phyloP scores from a whole-genome alignment of 768 basidiomycete genomes.

The Fomitopsis pulvina region DNA sequence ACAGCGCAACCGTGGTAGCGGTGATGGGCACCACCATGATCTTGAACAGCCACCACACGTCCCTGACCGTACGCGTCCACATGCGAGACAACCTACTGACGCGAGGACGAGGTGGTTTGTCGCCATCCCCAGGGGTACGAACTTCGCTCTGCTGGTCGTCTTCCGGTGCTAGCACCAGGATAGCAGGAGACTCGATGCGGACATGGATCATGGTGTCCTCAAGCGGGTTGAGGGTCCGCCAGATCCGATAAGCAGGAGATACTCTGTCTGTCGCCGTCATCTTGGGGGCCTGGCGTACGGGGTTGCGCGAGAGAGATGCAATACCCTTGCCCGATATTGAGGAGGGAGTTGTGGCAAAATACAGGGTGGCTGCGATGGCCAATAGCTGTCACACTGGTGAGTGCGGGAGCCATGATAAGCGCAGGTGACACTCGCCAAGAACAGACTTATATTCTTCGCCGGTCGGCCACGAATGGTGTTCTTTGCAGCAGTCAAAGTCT shows the following conservation, averaged over 20 bases:
- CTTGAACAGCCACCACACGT: slow-evolving; percentile 69
- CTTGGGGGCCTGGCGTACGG: slow-evolving; percentile 19
- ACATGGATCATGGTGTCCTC: slow-evolving; percentile 64
- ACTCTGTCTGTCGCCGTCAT: slow-evolving; percentile 7
- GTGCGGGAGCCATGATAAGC: background rate
- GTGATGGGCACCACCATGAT: slow-evolving; percentile 84
- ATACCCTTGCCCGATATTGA: slow-evolving; percentile 11
- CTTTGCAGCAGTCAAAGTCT: slow-evolving; percentile 34
- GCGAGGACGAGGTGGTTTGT: slow-evolving; percentile 12
- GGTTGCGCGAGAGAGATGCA: slow-evolving; percentile 21
- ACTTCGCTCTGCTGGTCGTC: slow-evolving; percentile 7
- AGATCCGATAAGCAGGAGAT: slow-evolving; percentile 60
- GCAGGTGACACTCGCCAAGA: slow-evolving; percentile 49
- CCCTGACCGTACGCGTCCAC: slow-evolving; percentile 43
- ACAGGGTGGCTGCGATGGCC: slow-evolving; percentile 68
- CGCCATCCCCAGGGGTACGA: slow-evolving; percentile 7
- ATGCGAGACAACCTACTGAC: slow-evolving; percentile 27
- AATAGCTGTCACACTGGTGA: slow-evolving; percentile 48
- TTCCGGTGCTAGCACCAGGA: slow-evolving; percentile 58
- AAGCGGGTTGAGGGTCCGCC: slow-evolving; percentile 71
- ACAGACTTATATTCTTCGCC: slow-evolving; percentile 71
- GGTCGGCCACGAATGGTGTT: slow-evolving; percentile 58
- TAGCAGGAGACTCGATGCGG: slow-evolving; percentile 72
- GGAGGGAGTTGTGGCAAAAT: slow-evolving; percentile 60
- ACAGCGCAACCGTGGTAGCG: slow-evolving; percentile 66